Base-by-base conservation (phyloP, 1,284 basidiomycete genomes). In the Ganoderma lucidum region DNA sequence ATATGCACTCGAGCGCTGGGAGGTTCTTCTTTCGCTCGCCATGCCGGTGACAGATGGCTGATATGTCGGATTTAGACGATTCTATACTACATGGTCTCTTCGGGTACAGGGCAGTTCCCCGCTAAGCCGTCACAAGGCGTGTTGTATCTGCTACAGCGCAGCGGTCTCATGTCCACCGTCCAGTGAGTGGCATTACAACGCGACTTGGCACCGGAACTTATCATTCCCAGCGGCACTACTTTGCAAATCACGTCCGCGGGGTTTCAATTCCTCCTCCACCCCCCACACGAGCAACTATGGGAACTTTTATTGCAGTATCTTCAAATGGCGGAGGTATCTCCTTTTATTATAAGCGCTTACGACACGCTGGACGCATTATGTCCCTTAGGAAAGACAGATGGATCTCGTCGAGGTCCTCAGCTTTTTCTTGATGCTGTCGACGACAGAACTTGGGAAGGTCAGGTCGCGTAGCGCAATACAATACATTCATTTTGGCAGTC, bases 221-320 rank as follows among this genome's bases (percentile, higher is more conserved):
- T 23, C 63, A 63, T 73, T 56, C 69, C 74, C 69, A 89, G 88
- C 75, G 83, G 88, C 74, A 81, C 84, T 75, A 75, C 85, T 79
- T 83, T 91, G 66, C 91, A 92, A 73, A 99, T 99, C 80, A 99
- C 97, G 14, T 98, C 96, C 14, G 87, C 91, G 55, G 98, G 98
- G 12, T 99, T 99, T 80, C 97, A 99, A 78, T 99, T 99, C 79
- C 87, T 99, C 65, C 87, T 99, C 30, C 94, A 98, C 79, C 93
- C 97, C 56, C 93, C 98, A n/a, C 96, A 98, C 78, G 94, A 93
- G 23, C 98, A 99, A 79, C 83, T 99, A n/a, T 99, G 98, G 98
- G 94, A 96, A 78, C 85, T 99, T 53, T 83, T 99, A 65, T 86
- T 99, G 55, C 95, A 96, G 75, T 99, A 99, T 80, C 82, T 97